phyloP scores from a whole-genome alignment of 1,284 basidiomycete species.

The Ustilago tritici region DNA sequence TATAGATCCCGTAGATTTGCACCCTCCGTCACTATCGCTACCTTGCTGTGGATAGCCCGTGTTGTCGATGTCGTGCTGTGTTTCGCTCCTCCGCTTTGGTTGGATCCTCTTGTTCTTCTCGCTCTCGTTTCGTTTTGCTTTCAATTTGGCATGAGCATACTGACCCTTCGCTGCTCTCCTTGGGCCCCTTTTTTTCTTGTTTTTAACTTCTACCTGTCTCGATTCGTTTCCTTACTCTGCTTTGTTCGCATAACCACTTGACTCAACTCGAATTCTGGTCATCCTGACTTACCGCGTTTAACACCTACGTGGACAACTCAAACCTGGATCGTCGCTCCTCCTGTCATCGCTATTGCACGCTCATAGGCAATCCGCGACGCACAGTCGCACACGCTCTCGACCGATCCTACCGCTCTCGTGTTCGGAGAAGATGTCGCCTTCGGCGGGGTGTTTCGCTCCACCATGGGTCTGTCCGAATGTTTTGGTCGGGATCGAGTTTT shows the following conservation, averaged over 20 bases:
- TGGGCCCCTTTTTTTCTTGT: background rate
- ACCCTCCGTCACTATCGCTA: background rate
- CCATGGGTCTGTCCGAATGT: slow-evolving; percentile 90
- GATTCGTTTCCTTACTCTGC: background rate
- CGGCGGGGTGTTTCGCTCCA: slow-evolving; percentile 90
- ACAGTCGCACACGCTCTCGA: slow-evolving; percentile 53
- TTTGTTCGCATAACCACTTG: too few species aligned
- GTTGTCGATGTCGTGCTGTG: background rate
- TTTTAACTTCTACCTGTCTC: background rate
- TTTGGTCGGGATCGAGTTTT: slow-evolving; percentile 73
- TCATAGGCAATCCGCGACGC: slow-evolving; percentile 63
- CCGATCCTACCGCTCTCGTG: slow-evolving; percentile 84
- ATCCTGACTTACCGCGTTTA: background rate
- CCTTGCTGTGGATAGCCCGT: background rate
- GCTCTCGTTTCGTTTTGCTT: background rate
- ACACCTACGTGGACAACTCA: too few species aligned
- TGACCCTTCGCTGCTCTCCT: background rate
- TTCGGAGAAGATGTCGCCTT: slow-evolving; percentile 79
- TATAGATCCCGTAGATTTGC: slow-evolving; percentile 2
- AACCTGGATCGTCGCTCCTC: background rate
- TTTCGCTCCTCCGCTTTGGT: background rate
- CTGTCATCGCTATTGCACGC: background rate
- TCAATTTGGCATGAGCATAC: slow-evolving; percentile 7
- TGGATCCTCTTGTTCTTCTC: background rate
- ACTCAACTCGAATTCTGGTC: too few species aligned